These are phyloP conservation scores for Phlyctochytrium bullatum DNA, from an alignment of 192 early-diverging fungal genomes.

Conservation along the genomic window DNA sequence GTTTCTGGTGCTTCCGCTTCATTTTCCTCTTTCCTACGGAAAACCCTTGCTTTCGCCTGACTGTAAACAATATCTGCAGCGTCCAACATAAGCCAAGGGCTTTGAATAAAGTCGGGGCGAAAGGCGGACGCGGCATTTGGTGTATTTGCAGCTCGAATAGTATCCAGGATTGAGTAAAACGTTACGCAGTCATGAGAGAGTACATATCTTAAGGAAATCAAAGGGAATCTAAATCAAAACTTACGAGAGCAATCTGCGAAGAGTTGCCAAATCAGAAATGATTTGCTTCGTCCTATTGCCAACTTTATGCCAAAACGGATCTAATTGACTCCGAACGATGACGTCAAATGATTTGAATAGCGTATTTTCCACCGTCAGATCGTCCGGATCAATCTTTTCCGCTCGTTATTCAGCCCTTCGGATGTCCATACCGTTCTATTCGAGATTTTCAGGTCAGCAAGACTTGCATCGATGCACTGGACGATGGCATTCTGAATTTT, in stretches of 20 bases:
- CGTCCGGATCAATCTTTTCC: constrained; percentile 67
- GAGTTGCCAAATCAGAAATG: constrained; percentile 66
- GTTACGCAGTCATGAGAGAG: constrained; percentile 85
- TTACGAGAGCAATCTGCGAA: constrained; percentile 67
- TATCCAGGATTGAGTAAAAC: constrained; percentile 83
- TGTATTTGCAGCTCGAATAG: constrained; percentile 62
- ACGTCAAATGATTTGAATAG: constrained; percentile 83
- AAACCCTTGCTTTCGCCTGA: constrained; percentile 55
- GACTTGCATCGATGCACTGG: constrained; percentile 77
- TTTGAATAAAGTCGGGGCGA: constrained; percentile 36
- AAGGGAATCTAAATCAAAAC: constrained; percentile 11
- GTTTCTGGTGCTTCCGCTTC: neutral
- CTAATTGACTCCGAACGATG: constrained; percentile 71
- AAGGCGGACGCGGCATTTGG: constrained; percentile 18
- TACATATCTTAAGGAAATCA: constrained; percentile 56
- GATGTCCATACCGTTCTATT: constrained; percentile 49
- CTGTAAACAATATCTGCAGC: constrained; percentile 78
- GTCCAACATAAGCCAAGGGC: constrained; percentile 84
- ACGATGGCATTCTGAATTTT: constrained; percentile 78
- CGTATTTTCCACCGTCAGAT: constrained; percentile 83
- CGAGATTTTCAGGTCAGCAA: constrained; percentile 71
- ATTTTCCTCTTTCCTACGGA: constrained; percentile 11
- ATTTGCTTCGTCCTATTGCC: constrained; percentile 70
- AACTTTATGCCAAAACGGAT: constrained; percentile 86
- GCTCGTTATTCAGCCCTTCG: no score